These are phyloP conservation scores for Begonia masoniana DNA, from an alignment of 306 rosid genomes.

Conservation along the genomic window DNA sequence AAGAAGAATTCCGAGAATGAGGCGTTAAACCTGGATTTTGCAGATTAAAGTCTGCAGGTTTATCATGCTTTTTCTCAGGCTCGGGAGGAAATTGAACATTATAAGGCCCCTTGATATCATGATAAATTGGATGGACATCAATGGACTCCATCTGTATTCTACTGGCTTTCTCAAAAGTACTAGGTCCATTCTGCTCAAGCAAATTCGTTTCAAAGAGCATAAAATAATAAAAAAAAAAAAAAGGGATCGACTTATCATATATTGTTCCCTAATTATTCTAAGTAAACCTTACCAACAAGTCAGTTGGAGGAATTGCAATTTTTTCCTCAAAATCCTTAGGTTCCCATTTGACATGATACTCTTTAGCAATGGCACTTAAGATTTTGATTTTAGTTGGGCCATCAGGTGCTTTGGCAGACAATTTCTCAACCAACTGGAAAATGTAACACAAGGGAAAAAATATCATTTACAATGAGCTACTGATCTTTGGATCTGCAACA, in stretches of 20 bases:
- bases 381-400: conserved; percentile 72
- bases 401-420: conserved; percentile 89
- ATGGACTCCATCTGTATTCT: conserved; percentile 35
- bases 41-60: conserved; percentile 16
- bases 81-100: conserved; percentile 26
- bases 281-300: conserved; percentile 44
- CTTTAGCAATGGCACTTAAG: conserved; percentile 72
- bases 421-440: conserved; percentile 81
- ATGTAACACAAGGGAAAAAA: conserved; percentile 11
- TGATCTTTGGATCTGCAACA: conserved; percentile 5
- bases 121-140: conserved; percentile 32
- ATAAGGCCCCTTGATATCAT: conserved; percentile 29
- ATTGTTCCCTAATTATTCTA: neutral
- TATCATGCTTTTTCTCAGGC: conserved; percentile 21
- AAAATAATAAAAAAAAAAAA: conserved; percentile 11
- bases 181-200: conserved; percentile 61
- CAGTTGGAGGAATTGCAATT: conserved; percentile 43
- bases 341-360: conserved; percentile 86
- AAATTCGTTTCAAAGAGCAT: conserved; percentile 8
- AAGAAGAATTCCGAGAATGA: conserved; percentile 18
- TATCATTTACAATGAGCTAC: conserved; percentile 6
- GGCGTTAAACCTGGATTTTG: conserved; percentile 21
- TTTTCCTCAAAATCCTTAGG: conserved; percentile 51
- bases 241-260: neutral
- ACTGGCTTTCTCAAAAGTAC: conserved; percentile 30